phyloP scores from a whole-genome alignment of 2,329 filamentous ascomycete species.

The Pseudogymnoascus sp. region DNA sequence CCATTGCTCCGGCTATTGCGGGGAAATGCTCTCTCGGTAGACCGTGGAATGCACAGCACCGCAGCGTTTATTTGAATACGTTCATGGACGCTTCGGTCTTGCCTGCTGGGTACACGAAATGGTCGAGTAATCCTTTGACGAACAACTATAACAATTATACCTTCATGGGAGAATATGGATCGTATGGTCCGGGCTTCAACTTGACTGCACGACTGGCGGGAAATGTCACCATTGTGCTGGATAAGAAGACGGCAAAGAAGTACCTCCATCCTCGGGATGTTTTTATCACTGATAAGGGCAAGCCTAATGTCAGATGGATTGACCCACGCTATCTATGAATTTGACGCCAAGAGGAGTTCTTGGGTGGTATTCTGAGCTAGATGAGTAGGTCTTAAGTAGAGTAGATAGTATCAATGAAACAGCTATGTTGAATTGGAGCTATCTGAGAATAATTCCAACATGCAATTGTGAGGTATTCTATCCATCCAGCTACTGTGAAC shows the following conservation, averaged over 20 bases:
- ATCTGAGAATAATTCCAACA: background rate
- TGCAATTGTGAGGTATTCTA: background rate
- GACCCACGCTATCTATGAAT: slow-evolving; percentile 24
- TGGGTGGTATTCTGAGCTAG: background rate
- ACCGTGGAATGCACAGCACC: slow-evolving; percentile 44
- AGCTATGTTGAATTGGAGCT: background rate
- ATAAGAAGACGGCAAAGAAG: slow-evolving; percentile 26
- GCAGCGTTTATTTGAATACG: slow-evolving; percentile 41
- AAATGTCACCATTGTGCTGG: slow-evolving; percentile 35
- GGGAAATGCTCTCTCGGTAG: slow-evolving; percentile 43
- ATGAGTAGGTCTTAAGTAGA: background rate
- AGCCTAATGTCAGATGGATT: slow-evolving; percentile 41
- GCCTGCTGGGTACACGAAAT: slow-evolving; percentile 41
- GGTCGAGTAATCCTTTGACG: slow-evolving; percentile 27
- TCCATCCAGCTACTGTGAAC: background rate
- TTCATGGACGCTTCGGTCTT: slow-evolving; percentile 43
- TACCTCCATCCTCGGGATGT: slow-evolving; percentile 35
- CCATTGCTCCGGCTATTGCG: slow-evolving; percentile 27
- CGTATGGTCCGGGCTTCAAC: slow-evolving; percentile 44
- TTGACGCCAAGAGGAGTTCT: background rate
- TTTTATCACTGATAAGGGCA: slow-evolving; percentile 36
- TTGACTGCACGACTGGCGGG: slow-evolving; percentile 29
- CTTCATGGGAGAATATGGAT: slow-evolving; percentile 43
- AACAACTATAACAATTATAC: slow-evolving; percentile 30
- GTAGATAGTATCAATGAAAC: background rate